Evolutionary conservation across 2,329 filamentous ascomycete species (phyloP).

Genomic region (Aspergillus fijiensis): DNA sequence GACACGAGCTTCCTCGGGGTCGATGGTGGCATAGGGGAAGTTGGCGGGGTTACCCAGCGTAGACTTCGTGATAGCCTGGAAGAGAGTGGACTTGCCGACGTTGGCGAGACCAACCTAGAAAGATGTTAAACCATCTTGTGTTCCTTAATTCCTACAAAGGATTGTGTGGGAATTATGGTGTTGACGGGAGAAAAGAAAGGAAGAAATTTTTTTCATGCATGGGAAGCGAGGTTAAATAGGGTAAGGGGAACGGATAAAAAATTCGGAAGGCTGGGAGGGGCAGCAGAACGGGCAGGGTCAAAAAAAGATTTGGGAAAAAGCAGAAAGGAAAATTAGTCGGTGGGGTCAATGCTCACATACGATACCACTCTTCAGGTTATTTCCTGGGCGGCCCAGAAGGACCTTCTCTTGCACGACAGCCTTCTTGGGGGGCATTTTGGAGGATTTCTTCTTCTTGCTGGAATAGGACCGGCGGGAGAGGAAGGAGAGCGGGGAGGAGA

Average conservation of each 20-base stretch:
- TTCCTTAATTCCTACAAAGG: conserved; percentile 5
- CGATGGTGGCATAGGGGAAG: conserved; percentile 98
- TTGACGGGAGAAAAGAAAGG: conserved; percentile 12
- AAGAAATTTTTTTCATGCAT: background rate
- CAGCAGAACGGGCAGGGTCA: background rate
- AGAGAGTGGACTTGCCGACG: conserved; percentile 98
- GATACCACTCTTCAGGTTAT: conserved; percentile 98
- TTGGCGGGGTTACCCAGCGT: conserved; percentile 97
- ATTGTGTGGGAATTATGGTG: conserved; percentile 12
- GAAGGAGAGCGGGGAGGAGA: conserved; percentile 28
- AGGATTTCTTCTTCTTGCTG: conserved; percentile 56
- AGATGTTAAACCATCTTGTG: conserved; percentile 15
- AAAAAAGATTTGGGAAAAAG: conserved; percentile 20
- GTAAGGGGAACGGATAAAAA: conserved; percentile 19
- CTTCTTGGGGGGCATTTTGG: conserved; percentile 94
- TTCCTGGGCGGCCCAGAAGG: conserved; percentile 90
- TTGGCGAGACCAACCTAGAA: conserved; percentile 92
- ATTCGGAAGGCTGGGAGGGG: conserved; percentile 27
- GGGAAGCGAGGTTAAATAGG: background rate
- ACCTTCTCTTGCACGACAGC: conserved; percentile 89
- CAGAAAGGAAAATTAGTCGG: conserved; percentile 27
- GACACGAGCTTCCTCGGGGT: conserved; percentile 96
- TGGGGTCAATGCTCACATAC: conserved; percentile 64
- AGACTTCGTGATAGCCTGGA: conserved; percentile 99
- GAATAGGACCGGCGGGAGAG: conserved; percentile 52